phyloP scores from a whole-genome alignment of 495 filamentous ascomycete species.

The Copromyces sp. region DNA sequence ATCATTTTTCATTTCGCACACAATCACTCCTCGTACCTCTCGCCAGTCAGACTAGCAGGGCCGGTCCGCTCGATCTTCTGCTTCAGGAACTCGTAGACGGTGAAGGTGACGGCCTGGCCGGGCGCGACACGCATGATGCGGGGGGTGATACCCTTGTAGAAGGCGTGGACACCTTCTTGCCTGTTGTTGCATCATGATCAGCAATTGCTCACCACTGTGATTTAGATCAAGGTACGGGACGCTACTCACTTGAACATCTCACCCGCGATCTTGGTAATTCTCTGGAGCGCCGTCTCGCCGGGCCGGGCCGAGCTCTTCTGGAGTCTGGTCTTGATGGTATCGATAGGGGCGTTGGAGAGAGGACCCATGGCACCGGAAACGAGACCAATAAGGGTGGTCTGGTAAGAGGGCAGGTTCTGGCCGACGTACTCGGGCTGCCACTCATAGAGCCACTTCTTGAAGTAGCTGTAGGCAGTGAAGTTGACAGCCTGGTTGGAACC shows the following conservation, averaged over 20 bases:
- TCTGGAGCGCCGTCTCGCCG: slow-evolving; percentile 65
- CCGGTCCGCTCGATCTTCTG: slow-evolving; percentile 67
- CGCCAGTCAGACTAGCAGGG: slow-evolving; percentile 53
- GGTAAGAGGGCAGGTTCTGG: slow-evolving; percentile 66
- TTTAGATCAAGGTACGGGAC: neutral
- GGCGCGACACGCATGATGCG: slow-evolving; percentile 95
- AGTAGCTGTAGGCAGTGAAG: slow-evolving; percentile 95
- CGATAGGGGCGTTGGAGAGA: slow-evolving; percentile 92
- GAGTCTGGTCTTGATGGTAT: slow-evolving; percentile 96
- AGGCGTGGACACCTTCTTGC: slow-evolving; percentile 82
- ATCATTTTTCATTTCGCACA: neutral
- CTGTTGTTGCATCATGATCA: slow-evolving; percentile 17
- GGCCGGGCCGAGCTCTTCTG: slow-evolving; percentile 79
- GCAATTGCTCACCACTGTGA: neutral
- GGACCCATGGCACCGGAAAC: slow-evolving; percentile 92
- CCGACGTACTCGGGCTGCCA: slow-evolving; percentile 49
- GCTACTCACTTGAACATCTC: slow-evolving; percentile 81
- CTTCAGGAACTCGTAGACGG: slow-evolving; percentile 88
- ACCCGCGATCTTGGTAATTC: slow-evolving; percentile 67
- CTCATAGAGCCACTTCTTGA: slow-evolving; percentile 67
- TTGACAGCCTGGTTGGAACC: slow-evolving; percentile 97
- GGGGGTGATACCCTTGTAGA: slow-evolving; percentile 99
- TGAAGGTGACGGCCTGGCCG: slow-evolving; percentile 96
- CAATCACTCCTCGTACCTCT: slow-evolving; percentile 59
- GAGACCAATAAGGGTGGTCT: slow-evolving; percentile 85